Base-by-base conservation (phyloP, 805 yeast species). In the Yamadazyma akitaensis region DNA sequence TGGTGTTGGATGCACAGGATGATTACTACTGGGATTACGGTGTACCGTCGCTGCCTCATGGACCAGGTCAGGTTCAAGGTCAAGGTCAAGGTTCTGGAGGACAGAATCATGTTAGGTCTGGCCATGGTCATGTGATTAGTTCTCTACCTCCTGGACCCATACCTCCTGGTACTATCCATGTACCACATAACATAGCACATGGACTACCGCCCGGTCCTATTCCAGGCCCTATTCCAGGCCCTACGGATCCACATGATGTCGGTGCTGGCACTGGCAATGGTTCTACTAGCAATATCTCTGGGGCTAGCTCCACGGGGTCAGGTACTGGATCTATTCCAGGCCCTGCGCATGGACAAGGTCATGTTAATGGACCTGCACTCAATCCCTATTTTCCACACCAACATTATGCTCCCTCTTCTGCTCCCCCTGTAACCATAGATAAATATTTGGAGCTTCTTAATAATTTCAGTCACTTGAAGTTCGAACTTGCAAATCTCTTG, bases 1-100 rank as follows among this genome's bases (percentile, higher is more conserved):
- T 70, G 8, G 71, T 70, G 54, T 50, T 53, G 65, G 50, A 68
- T 64, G 55, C 55, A 64, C 34, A 59, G 9, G 46, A 43, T 9
- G 36, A 36, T 41, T 43, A 36, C 21, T 38, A 26, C 33, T 38
- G 41, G 41, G 41, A 38, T 14, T 24, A 19, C 14, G 32, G 32
- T 11, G 32, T 28, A 28, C 32, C 32, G 32, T 28, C 32, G 10
- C 39, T 36, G 41, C 40, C 25, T 10, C 41, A 38, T 10, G 26
- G 26, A 8, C 41, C 35, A n/a, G 25, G 7, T 10, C 43, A 26
- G 30, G 30, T 18, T 14, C 40, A 19, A 11, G 24, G 30, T 14
- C 42, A 19, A 19, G 21, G 3, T n/a, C 24, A 30, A 30, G 33
- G 33, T 12, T 7, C 7, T 21, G 24, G 24, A 21, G 24, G 24